Evolutionary conservation across 371 early-diverging fungal genomes (phyloP).

Genomic region (Dinochytrium kinnereticum): DNA sequence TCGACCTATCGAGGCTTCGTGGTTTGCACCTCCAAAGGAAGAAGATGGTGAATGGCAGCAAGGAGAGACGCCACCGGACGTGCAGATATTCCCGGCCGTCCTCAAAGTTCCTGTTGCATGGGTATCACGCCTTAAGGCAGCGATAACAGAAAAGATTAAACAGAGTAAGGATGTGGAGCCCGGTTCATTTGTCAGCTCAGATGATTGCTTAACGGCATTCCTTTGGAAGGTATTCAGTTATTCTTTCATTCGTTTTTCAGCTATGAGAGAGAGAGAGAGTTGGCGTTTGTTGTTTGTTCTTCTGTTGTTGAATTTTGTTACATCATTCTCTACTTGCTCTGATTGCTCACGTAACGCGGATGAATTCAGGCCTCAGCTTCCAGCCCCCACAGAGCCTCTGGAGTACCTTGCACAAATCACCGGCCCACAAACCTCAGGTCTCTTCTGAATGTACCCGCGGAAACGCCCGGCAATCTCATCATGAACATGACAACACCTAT

Average conservation of each 20-base stretch:
- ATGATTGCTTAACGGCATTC: constrained; percentile 9
- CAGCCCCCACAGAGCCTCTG: neutral
- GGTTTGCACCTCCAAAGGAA: constrained; percentile 11
- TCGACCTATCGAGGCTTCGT: neutral
- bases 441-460: neutral
- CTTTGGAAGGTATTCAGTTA: constrained; percentile 13
- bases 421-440: neutral
- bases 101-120: neutral
- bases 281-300: no score
- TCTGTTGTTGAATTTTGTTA: no score
- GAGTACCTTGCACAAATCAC: neutral
- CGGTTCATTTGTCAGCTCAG: neutral
- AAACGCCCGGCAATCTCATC: neutral
- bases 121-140: neutral
- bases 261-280: no score
- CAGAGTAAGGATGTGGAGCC: neutral
- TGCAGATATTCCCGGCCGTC: neutral
- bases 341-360: no score
- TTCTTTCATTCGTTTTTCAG: neutral
- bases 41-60: constrained; percentile 2
- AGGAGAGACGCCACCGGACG: neutral
- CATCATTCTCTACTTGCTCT: no score
- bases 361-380: neutral
- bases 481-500: neutral
- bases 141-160: neutral